phyloP scores from a whole-genome alignment of 208 protist genomes.

The Naegleria fowleri region DNA sequence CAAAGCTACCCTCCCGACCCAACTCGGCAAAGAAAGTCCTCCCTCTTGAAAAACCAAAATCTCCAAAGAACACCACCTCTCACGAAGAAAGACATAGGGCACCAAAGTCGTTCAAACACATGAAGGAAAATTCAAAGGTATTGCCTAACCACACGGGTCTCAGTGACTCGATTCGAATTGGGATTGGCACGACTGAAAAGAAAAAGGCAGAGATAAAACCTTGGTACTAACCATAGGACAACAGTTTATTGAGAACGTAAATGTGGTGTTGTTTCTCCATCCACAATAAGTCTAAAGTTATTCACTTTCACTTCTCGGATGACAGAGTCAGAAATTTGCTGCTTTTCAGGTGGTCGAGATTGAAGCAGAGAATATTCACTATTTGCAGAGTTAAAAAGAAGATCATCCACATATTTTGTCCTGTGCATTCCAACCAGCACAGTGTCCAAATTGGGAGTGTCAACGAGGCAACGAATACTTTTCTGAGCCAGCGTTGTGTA shows the following conservation, averaged over 20 bases:
- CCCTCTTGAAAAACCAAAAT: neutral
- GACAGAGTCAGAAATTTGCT: neutral
- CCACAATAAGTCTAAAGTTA: neutral
- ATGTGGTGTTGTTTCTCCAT: neutral
- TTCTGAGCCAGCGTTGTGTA: neutral
- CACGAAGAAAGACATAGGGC: no score
- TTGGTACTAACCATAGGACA: neutral
- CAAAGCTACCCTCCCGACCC: neutral
- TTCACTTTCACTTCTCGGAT: neutral
- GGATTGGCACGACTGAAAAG: neutral
- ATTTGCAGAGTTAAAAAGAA: neutral
- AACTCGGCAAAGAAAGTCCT: neutral
- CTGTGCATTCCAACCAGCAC: neutral
- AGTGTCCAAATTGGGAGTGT: neutral
- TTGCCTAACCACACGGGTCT: neutral
- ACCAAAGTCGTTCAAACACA: no score
- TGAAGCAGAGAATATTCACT: neutral
- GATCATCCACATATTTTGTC: neutral
- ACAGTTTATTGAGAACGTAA: neutral
- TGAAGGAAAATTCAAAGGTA: no score
- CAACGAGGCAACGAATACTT: neutral
- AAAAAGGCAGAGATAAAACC: neutral
- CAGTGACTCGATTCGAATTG: neutral
- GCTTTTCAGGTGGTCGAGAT: neutral
- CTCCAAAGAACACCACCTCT: neutral